Evolutionary conservation across 1,139 yeast genomes (phyloP).

Genomic region (Chernovozyma aurita): DNA sequence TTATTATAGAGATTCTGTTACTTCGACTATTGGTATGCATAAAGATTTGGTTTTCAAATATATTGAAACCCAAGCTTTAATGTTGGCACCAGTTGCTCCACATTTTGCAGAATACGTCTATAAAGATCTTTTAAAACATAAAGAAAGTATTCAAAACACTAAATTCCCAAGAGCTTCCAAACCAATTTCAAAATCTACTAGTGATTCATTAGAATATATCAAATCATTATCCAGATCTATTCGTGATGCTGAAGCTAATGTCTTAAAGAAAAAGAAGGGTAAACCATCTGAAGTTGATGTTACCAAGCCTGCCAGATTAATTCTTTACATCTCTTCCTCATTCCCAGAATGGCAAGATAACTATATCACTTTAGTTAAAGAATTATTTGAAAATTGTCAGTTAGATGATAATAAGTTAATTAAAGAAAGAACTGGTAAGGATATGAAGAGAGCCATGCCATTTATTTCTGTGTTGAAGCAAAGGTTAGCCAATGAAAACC

Average conservation of each 20-base stretch:
- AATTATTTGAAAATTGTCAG: conserved; percentile 61
- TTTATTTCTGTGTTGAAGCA: conserved; percentile 82
- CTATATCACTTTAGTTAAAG: conserved; percentile 79
- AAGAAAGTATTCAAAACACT: conserved; percentile 65
- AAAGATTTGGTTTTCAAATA: conserved; percentile 74
- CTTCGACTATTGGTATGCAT: conserved; percentile 55
- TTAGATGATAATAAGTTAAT: conserved; percentile 59
- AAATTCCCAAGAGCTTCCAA: conserved; percentile 70
- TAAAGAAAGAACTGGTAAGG: conserved; percentile 64
- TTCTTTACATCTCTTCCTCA: conserved; percentile 67
- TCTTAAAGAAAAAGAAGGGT: conserved; percentile 87
- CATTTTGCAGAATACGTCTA: conserved; percentile 91
- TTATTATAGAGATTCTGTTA: conserved; percentile 82
- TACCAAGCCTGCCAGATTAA: conserved; percentile 65
- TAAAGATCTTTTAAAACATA: conserved; percentile 68
- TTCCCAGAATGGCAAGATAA: conserved; percentile 97
- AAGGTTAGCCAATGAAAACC: conserved; percentile 63
- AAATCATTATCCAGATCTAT: conserved; percentile 75
- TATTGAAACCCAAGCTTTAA: conserved; percentile 78
- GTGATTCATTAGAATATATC: conserved; percentile 73
- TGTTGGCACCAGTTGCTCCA: conserved; percentile 91
- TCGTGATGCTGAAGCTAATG: conserved; percentile 89
- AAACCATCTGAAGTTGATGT: conserved; percentile 69
- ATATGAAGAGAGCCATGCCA: conserved; percentile 97
- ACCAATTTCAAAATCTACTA: conserved; percentile 56